Evolutionary conservation across 108 stramenopile genomes (phyloP), one percentile per base, ranked within the genome.

Genomic region (Cyclotella distinguenda): DNA sequence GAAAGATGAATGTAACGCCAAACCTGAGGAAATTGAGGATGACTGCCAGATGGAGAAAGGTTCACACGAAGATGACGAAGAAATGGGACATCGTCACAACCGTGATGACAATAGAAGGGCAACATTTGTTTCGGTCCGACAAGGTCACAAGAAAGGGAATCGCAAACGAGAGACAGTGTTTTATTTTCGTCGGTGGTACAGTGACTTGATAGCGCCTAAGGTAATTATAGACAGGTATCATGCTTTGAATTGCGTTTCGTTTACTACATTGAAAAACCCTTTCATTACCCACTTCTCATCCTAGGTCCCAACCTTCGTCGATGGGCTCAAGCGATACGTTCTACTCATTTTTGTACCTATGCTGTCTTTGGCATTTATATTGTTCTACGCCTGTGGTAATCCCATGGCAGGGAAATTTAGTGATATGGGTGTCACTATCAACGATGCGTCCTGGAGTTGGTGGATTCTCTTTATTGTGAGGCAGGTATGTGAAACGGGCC

Each of bases 321-420:
- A 57, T 46, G 56, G 32, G 23, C 46, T 65, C 18, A 58, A 32
- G 34, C 67, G 68, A 28, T 22, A 34, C 19, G n/a, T 71, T 26
- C 25, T 53, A 25, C 65, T 77, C 38, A 47, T 71, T 2, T 66
- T 69, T 26, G 7, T 61, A 19, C 77, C 77, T 26, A 31, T 70
- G 51, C 47, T 78, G 12, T 33, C 36, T 32, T 25, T 62, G 56
- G 68, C 77, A 8, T 52, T 73, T 28, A 68, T 73, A 16, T 55
- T 78, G 50, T 78, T 61, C 48, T 78, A 78, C 61, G 66, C 34
- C 18, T 36, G 15, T 12, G 72, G 69, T 2, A 78, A 78, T 58
- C 77, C 77, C 1, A 60, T 78, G 57, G 52, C 72, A 30, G 70
- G 68, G 40, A 46, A 44, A 35, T 33, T 51, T 21, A 36, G 48